phyloP scores from a whole-genome alignment of 345 rosid species.

The Populus simonii region DNA sequence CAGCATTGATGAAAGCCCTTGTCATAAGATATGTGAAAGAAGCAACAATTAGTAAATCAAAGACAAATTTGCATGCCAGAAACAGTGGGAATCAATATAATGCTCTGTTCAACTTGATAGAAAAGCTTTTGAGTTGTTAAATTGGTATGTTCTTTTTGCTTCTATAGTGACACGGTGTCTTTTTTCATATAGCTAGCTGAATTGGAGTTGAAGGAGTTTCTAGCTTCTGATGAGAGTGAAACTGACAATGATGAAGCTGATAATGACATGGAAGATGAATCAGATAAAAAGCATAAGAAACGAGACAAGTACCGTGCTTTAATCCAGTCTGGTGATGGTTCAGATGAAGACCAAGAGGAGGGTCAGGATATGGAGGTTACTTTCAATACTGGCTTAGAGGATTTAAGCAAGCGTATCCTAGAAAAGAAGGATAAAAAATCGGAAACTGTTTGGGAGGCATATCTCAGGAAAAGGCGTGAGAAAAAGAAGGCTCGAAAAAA shows the following conservation, averaged over 20 bases:
- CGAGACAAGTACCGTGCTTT: slow-evolving; percentile 65
- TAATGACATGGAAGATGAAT: slow-evolving; percentile 26
- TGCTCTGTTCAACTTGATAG: not conserved
- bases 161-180: slow-evolving; percentile 11
- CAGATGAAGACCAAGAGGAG: slow-evolving; percentile 58
- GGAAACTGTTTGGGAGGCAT: slow-evolving; percentile 76
- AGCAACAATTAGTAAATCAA: not conserved
- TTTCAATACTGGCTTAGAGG: slow-evolving; percentile 88
- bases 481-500: slow-evolving; percentile 64
- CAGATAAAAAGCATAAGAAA: slow-evolving; percentile 44
- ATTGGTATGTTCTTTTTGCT: slow-evolving; percentile 10
- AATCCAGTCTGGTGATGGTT: slow-evolving; percentile 54
- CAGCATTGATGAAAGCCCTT: not conserved
- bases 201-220: slow-evolving; percentile 70
- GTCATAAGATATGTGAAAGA: not conserved
- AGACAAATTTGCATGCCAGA: not conserved
- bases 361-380: slow-evolving; percentile 89
- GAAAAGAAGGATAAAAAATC: slow-evolving; percentile 69
- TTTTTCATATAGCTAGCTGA: slow-evolving; percentile 58
- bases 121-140: not conserved
- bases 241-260: slow-evolving; percentile 47
- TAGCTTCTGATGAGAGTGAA: slow-evolving; percentile 84
- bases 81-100: not conserved
- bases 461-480: slow-evolving; percentile 58
- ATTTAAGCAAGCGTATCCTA: slow-evolving; percentile 67